phyloP scores from a whole-genome alignment of 169 alveolate species.

The Cryptosporidium muris region DNA sequence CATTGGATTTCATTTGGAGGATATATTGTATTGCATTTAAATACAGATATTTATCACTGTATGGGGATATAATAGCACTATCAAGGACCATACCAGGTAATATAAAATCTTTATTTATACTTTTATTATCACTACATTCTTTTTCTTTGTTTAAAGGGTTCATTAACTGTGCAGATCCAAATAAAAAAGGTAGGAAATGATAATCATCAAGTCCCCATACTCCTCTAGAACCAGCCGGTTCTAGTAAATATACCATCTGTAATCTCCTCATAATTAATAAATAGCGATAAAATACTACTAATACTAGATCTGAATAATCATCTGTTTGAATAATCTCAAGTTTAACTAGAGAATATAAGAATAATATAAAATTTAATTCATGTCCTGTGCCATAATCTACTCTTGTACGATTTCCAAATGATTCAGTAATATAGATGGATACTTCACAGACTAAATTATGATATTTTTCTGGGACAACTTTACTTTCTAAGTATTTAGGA shows the following conservation, averaged over 20 bases:
- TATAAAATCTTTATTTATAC: conserved; percentile 18
- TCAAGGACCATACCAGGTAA: conserved; percentile 77
- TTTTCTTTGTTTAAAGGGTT: not conserved
- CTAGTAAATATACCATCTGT: conserved; percentile 92
- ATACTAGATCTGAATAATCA: conserved; percentile 42
- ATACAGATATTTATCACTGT: conserved; percentile 83
- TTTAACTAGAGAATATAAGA: conserved; percentile 81
- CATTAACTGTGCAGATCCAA: conserved; percentile 95
- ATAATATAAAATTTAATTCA: conserved; percentile 87
- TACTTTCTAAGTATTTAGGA: conserved; percentile 2
- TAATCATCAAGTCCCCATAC: conserved; percentile 99
- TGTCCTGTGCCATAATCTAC: conserved; percentile 99
- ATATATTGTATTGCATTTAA: conserved; percentile 88
- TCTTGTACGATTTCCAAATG: conserved; percentile 93
- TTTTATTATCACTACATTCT: no score
- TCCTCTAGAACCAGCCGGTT: conserved; percentile 99
- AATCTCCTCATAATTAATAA: conserved; percentile 91
- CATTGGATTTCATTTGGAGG: conserved; percentile 82
- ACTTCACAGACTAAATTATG: conserved; percentile 27
- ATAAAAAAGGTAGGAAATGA: conserved; percentile 93
- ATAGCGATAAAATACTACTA: conserved; percentile 83
- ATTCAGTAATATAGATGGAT: conserved; percentile 73
- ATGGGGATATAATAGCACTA: conserved; percentile 73
- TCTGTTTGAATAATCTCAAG: conserved; percentile 67
- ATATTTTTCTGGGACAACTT: conserved; percentile 13